Base-by-base conservation (phyloP, 2,329 filamentous ascomycete genomes). In the Aspergillus luchuensis region DNA sequence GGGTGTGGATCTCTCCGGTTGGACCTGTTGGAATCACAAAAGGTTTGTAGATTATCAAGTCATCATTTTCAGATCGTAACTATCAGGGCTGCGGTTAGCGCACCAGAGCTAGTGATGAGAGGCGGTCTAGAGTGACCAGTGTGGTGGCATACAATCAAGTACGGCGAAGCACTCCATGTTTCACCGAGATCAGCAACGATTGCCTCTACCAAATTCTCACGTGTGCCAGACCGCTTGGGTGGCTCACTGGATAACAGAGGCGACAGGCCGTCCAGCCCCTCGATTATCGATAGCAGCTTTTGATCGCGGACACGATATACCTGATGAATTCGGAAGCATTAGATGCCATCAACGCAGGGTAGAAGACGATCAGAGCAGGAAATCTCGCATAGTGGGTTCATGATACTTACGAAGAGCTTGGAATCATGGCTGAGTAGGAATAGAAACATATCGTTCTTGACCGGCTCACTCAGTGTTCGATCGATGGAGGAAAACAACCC, bases 121-220 rank as follows among this genome's bases (percentile, higher is more conserved):
- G 30, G 19, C 13, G 33, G 41, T 21, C 21, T 3, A 36, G 33
- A 47, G 23, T 10, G 15, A 57, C 39, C 10, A 43, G 10, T 25
- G 23, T 60, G 5, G n/a, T 7, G 51, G 6, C 89, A 78, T 80
- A 94, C 91, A 67, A 98, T 88, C 19, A 99, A 81, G 73, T 96
- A 91, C 6, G 94, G 92, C 2, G 85, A 86, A 62, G 85, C 87
- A 21, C 83, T 82, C 8, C 86, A 87, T 4, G 82, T 78, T 70
- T 97, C 91, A 25, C 95, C 95, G 11, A 99, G 83, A 66, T 98
- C 89, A 36, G 92, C 89, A 5, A 97, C 85, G 7, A 97, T 72
- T 4, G 97, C 85, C 74, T 99, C 94, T 0, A 87, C 86, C 7
- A 99, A 76, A 0, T 81, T 84, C 68, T 95, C 92, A 68, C 89